phyloP scores from a whole-genome alignment of 208 protist species.

The Herpetomonas samuelpessoai region DNA sequence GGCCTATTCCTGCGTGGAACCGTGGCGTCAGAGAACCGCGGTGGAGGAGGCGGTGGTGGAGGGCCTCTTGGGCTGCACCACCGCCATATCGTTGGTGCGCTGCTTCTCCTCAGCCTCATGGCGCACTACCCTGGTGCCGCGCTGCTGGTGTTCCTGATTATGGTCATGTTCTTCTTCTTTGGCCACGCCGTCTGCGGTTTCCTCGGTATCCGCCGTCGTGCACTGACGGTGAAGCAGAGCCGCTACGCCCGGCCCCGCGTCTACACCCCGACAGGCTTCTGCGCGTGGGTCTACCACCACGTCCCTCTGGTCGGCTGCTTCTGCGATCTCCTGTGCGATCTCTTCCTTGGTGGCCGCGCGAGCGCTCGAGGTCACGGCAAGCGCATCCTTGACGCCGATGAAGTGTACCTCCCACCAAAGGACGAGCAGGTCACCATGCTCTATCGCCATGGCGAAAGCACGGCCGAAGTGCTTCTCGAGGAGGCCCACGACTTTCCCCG shows the following conservation, averaged over 20 bases:
- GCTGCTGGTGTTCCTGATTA: background rate
- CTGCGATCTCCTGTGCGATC: no score
- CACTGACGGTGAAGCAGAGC: no score
- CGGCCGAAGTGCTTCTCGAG: slow-evolving; percentile 37
- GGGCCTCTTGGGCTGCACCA: background rate
- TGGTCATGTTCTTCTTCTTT: background rate
- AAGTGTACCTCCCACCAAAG: slow-evolving; percentile 16
- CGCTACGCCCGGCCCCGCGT: slow-evolving; percentile 10
- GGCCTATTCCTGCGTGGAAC: no score
- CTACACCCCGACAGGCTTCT: no score
- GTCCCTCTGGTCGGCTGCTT: no score
- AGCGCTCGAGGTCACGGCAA: no score
- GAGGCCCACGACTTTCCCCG: slow-evolving; percentile 29
- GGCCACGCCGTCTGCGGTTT: slow-evolving; percentile 9
- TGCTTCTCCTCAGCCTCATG: slow-evolving; percentile 6
- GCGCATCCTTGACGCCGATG: background rate
- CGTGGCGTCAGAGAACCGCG: no score
- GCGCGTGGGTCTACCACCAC: no score
- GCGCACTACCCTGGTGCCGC: slow-evolving; percentile 6
- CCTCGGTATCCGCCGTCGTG: slow-evolving; percentile 7
- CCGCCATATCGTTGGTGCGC: slow-evolving; percentile 7
- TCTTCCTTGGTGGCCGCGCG: no score
- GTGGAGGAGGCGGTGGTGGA: background rate
- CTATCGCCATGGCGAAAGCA: slow-evolving; percentile 37
- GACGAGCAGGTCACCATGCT: slow-evolving; percentile 31